Base-by-base conservation (phyloP, 345 rosid genomes). In the Aquilaria yunnanensis region DNA sequence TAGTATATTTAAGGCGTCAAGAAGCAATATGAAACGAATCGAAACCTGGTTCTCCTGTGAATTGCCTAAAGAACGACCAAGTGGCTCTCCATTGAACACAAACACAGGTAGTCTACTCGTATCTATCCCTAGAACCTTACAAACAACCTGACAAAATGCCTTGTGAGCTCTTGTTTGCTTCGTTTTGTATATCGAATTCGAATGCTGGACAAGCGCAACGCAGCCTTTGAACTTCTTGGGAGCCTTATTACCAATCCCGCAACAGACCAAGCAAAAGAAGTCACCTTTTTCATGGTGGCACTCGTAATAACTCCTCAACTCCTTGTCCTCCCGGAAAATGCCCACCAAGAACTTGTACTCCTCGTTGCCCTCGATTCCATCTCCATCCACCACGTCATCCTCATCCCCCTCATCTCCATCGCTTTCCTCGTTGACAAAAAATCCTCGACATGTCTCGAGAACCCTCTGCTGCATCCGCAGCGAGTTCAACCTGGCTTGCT, bases 261-360 rank as follows among this genome's bases (percentile, higher is more conserved):
- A 72, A 61, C 95, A 92, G 55, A 87, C 88, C 41, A 85, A 56
- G 65, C 96, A 89, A 75, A 68, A 83, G 16, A 89, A 82, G 0
- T 78, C 89, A 2, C 95, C 90, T 34, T 53, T 51, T 60, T 72
- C 89, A 8, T 64, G 52, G 31, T 80, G 76, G 54, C 67, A 79
- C 80, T 76, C 83, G 65, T 83, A 89, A 49, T 72, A 81, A 37
- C 68, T 68, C 83, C 93, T 85, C 66, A 89, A 52, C 69, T 79
- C 78, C 54, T 43, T 65, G 47, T 81, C 74, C 63, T 79, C 80
- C 53, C 68, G 67, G 49, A 87, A 89, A 71, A 80, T 16, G 1
- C 50, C 70, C 59, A 83, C 54, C 41, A 85, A 60, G 58, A 87
- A 84, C 60, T 67, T 65, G 60, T 72, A 78, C 67, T 75, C 84